phyloP scores from a whole-genome alignment of 805 yeast species.

The Candida glaebosa region DNA sequence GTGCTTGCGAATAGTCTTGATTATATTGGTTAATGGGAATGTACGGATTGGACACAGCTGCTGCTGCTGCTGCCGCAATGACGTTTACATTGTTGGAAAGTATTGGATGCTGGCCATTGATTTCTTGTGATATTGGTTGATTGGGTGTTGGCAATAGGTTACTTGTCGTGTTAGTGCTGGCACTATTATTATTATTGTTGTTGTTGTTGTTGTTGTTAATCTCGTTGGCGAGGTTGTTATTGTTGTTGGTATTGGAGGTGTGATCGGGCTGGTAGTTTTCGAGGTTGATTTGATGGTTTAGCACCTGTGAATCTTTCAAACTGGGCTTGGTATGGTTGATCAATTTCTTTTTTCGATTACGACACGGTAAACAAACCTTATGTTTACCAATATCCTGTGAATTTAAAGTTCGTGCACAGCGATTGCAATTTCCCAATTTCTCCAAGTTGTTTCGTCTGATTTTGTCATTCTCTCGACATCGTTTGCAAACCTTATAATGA shows the following conservation, averaged over 20 bases:
- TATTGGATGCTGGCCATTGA: not conserved
- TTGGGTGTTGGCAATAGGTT: not conserved
- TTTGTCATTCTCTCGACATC: slow-evolving; percentile 63
- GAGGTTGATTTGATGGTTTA: not conserved
- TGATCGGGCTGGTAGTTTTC: not conserved
- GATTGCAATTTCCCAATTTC: slow-evolving; percentile 56
- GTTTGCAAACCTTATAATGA: slow-evolving; percentile 58
- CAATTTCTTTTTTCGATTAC: slow-evolving; percentile 48
- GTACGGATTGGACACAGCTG: not conserved
- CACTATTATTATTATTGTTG: not conserved
- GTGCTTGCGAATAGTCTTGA: slow-evolving; percentile 3
- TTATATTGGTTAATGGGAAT: slow-evolving; percentile 7
- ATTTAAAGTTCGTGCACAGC: slow-evolving; percentile 53
- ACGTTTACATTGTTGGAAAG: not conserved
- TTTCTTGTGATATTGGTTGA: not conserved
- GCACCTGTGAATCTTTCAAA: not conserved
- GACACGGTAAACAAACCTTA: slow-evolving; percentile 55
- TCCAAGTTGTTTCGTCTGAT: slow-evolving; percentile 54
- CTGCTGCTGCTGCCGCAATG: not conserved
- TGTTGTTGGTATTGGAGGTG: not conserved
- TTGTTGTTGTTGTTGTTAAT: not conserved
- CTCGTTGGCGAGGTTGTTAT: not conserved
- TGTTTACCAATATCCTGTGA: slow-evolving; percentile 46
- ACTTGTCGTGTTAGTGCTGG: not conserved
- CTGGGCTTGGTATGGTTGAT: not conserved